Conservation (phyloP, 2,329 filamentous ascomycete genomes). For the Apiospora pterosperma region DNA sequence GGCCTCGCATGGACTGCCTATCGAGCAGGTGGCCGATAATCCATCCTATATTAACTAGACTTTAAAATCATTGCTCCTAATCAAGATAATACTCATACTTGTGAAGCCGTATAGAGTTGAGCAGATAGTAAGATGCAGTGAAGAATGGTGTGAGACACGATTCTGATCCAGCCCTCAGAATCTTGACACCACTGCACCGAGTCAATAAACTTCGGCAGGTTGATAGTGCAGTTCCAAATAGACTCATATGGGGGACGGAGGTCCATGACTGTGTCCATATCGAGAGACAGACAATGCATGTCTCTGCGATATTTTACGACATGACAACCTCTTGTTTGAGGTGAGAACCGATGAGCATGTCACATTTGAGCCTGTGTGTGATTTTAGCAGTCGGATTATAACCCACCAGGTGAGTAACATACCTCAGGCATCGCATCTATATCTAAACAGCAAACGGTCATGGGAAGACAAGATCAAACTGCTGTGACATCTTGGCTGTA, state of each 20-base stretch:
- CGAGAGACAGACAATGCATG: background rate
- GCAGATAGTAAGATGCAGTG: background rate
- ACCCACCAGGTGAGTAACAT: background rate
- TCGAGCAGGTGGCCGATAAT: background rate
- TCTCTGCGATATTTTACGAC: background rate
- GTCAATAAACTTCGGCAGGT: background rate
- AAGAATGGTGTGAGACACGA: background rate
- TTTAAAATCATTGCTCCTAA: too few species aligned
- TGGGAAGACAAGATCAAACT: background rate
- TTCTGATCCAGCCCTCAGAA: background rate
- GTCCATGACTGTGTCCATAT: background rate
- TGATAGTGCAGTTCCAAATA: background rate
- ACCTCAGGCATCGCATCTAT: background rate
- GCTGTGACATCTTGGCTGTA: background rate
- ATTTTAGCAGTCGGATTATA: background rate
- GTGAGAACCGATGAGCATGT: background rate
- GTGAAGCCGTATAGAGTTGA: background rate
- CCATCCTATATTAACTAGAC: background rate
- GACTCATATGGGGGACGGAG: background rate
- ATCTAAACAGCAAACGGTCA: background rate
- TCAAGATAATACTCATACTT: background rate
- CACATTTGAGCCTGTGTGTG: background rate
- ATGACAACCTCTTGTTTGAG: background rate
- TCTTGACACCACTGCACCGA: background rate
- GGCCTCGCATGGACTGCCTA: background rate